Evolutionary conservation across 1,139 yeast species (phyloP), one percentile per base, ranked within the genome.

Genomic region (Suhomyces kunorum): DNA sequence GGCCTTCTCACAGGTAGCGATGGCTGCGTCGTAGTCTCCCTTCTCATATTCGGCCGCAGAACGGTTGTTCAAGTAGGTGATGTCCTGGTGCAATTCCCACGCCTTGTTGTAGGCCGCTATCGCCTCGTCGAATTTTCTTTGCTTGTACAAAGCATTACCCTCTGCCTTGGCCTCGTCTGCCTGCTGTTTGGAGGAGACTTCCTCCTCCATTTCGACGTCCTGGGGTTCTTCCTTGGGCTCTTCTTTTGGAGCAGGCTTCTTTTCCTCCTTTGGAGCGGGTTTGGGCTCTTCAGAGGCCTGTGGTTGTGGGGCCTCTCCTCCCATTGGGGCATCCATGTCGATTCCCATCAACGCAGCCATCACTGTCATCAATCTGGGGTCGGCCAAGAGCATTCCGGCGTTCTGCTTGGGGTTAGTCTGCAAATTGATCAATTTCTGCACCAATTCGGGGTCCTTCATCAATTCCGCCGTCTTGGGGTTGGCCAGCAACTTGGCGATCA

Each of bases 1-100:
- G 13, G 98, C 98, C 43, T 71, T 68, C 51, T 80, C 70, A 65
- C 97, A 85, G 5, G 98, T 87, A 43, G 74, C 67, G 50, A 92
- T 85, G 28, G 96, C 90, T 12, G 82, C 68, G 43, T 88, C 95
- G 56, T 79, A 87, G 56, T 89, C 97, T 44, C 95, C 96, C 65
- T 90, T 89, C 68, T 94, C 99, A 56, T 68, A 92, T 65, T 92
- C 96, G 20, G 98, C 98, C 40, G 99, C 98, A 26, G 98, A 94
- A 58, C 95, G 81, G 74, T 94, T 94, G 72, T 92, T 94, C 61
- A 94, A 75, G 64, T 86, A 94, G 1, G 98, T 92, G 56, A 92
- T 87, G 59, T 94, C 98, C 58, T 83, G 77, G 67, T 74, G 69
- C 23, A 82, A 63, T 32, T 83, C 85, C 87, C 92, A 94, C 2